A percentile compares a stretch with the other conserved stretches of the same genome.
Conservation (phyloP, 805 yeast species). For the Candida succiphila region DNA sequence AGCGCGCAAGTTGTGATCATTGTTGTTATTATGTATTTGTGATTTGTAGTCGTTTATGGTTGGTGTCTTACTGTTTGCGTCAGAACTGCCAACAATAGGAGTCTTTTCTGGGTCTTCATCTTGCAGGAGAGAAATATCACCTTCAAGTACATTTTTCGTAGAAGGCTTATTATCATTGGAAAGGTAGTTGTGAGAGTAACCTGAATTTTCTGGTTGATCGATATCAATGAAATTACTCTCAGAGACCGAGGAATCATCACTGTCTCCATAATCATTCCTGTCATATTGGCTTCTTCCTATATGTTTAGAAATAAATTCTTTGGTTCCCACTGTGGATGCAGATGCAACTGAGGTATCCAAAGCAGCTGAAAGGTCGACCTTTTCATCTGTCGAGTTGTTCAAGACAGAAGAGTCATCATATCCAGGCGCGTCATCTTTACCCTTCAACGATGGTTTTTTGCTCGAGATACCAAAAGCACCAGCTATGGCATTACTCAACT, state of each 20-base stretch:
- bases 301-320: not conserved
- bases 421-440: not conserved
- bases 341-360: not conserved
- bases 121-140: too few relatives aligned
- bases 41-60: constrained; percentile 2
- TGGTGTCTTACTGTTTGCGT: constrained; percentile 10
- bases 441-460: not conserved
- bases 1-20: constrained; percentile 4
- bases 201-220: constrained; percentile 2
- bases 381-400: not conserved
- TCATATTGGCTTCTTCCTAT: not conserved
- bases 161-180: not conserved
- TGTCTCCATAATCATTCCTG: not conserved
- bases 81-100: constrained; percentile 6
- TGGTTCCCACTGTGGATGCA: not conserved
- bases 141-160: not conserved
- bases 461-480: constrained; percentile 6
- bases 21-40: too few relatives aligned
- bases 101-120: constrained; percentile 1
- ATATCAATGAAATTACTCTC: constrained; percentile 15
- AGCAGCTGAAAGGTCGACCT: not conserved
- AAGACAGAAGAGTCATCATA: not conserved
- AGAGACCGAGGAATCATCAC: constrained; percentile 10
- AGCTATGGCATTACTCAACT: constrained; percentile 5
- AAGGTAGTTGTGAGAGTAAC: not conserved